Evolutionary conservation across 768 basidiomycete species (phyloP).

Genomic region (Amanita molliuscula): DNA sequence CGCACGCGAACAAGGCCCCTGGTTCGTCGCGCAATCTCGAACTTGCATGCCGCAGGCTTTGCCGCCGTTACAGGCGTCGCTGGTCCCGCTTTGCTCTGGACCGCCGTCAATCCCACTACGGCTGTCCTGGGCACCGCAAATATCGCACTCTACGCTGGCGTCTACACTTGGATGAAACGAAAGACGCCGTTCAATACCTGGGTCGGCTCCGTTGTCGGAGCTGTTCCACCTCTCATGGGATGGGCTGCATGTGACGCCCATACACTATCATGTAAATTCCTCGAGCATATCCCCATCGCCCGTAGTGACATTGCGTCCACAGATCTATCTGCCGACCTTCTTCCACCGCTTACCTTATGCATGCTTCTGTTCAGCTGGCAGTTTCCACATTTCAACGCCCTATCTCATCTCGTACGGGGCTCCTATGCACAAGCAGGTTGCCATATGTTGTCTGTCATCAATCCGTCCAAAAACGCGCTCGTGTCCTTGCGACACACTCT

Average conservation of each 20-base stretch:
- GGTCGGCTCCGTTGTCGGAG: conserved; percentile 91
- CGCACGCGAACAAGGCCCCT: conserved; percentile 84
- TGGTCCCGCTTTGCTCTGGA: conserved; percentile 71
- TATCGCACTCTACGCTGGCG: conserved; percentile 80
- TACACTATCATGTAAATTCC: conserved; percentile 31
- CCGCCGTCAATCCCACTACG: conserved; percentile 78
- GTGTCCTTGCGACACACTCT: conserved; percentile 80
- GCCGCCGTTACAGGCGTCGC: conserved; percentile 66
- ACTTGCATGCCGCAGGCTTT: conserved; percentile 77
- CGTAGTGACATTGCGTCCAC: conserved; percentile 36
- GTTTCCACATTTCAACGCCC: conserved; percentile 94
- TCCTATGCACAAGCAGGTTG: conserved; percentile 93
- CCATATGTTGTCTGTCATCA: conserved; percentile 79
- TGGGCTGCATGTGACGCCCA: conserved; percentile 90
- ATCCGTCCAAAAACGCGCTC: conserved; percentile 69
- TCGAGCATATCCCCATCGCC: conserved; percentile 53
- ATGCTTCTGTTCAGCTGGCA: conserved; percentile 93
- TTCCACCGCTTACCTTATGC: conserved; percentile 74
- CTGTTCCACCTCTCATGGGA: conserved; percentile 91
- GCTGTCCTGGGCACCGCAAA: conserved; percentile 78
- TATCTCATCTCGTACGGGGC: conserved; percentile 79
- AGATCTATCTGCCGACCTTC: conserved; percentile 66
- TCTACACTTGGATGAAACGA: conserved; percentile 91
- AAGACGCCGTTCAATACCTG: conserved; percentile 80
- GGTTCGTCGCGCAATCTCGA: conserved; percentile 74